Evolutionary conservation across 208 protist genomes (phyloP).

Genomic region (Ichthyophonus hoferi): DNA sequence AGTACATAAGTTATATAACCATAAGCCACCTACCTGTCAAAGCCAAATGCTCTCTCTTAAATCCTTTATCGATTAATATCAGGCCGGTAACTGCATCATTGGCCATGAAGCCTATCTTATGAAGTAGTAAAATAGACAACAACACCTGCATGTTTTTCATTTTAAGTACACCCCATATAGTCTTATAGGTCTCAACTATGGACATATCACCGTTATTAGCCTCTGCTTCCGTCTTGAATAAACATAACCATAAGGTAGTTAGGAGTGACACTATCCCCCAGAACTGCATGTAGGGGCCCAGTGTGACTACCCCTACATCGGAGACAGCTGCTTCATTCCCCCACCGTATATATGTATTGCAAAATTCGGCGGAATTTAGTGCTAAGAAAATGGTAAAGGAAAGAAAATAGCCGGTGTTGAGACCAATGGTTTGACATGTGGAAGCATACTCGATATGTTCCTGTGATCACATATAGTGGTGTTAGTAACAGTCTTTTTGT

Average conservation of each 20-base stretch:
- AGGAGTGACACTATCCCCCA: slow-evolving; percentile 44
- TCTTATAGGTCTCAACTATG: slow-evolving; percentile 7
- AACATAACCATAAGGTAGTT: slow-evolving; percentile 35
- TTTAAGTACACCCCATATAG: slow-evolving; percentile 12
- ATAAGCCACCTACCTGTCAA: slow-evolving; percentile 5
- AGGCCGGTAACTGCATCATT: slow-evolving; percentile 46
- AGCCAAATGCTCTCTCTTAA: slow-evolving; percentile 45
- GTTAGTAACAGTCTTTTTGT: too few species aligned
- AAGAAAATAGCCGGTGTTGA: slow-evolving; percentile 52
- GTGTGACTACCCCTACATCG: background rate
- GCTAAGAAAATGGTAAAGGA: slow-evolving; percentile 56
- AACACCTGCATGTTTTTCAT: slow-evolving; percentile 35
- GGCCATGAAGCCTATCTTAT: slow-evolving; percentile 54
- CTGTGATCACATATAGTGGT: too few species aligned
- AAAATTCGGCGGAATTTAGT: slow-evolving; percentile 50
- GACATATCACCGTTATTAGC: slow-evolving; percentile 2
- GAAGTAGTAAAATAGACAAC: slow-evolving; percentile 30
- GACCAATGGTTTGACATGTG: slow-evolving; percentile 56
- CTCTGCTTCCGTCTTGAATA: slow-evolving; percentile 43
- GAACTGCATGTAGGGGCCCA: slow-evolving; percentile 40
- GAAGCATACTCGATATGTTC: slow-evolving; percentile 42
- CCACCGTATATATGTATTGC: slow-evolving; percentile 48
- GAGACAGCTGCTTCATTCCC: background rate
- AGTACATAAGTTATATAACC: background rate
- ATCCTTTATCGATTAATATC: slow-evolving; percentile 50